phyloP scores from a whole-genome alignment of 75 land plant genomes.

The Pinus tabuliformis region DNA sequence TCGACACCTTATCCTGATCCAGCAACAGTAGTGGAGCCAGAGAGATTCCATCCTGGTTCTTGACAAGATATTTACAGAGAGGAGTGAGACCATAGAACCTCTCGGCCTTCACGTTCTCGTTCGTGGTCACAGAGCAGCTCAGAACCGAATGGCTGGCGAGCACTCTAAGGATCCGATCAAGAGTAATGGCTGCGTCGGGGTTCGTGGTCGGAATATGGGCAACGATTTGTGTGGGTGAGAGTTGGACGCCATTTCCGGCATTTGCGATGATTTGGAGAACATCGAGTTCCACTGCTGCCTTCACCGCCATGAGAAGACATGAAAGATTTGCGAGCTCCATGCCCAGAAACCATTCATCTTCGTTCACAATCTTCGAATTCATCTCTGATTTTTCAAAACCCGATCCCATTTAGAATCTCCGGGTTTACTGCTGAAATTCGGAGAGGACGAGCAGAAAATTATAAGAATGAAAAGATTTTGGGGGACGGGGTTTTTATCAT shows the following conservation, averaged over 20 bases:
- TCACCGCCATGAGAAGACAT: slow-evolving; percentile 15
- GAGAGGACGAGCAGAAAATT: too few relatives aligned
- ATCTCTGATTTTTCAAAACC: too few relatives aligned
- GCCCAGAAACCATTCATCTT: slow-evolving; percentile 9
- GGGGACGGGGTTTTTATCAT: too few relatives aligned
- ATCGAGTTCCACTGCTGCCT: too few relatives aligned
- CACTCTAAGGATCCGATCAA: too few relatives aligned
- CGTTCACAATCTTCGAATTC: background rate
- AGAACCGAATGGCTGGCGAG: background rate
- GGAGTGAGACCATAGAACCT: slow-evolving; percentile 39
- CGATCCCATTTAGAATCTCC: too few relatives aligned
- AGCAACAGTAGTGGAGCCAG: too few relatives aligned
- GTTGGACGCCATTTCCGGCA: background rate
- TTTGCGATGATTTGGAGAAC: too few relatives aligned
- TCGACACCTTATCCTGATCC: slow-evolving; percentile 19
- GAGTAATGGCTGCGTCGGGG: background rate
- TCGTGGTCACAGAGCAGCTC: slow-evolving; percentile 12
- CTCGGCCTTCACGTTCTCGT: slow-evolving; percentile 10
- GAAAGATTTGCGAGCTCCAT: slow-evolving; percentile 11
- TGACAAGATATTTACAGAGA: slow-evolving; percentile 25
- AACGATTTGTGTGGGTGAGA: slow-evolving; percentile 14
- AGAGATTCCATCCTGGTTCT: too few relatives aligned
- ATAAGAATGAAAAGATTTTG: too few relatives aligned
- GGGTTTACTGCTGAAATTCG: too few relatives aligned
- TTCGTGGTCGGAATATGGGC: slow-evolving; percentile 15